Evolutionary conservation across 805 yeast genomes (phyloP).

Genomic region (Metschnikowia kunwiensis): DNA sequence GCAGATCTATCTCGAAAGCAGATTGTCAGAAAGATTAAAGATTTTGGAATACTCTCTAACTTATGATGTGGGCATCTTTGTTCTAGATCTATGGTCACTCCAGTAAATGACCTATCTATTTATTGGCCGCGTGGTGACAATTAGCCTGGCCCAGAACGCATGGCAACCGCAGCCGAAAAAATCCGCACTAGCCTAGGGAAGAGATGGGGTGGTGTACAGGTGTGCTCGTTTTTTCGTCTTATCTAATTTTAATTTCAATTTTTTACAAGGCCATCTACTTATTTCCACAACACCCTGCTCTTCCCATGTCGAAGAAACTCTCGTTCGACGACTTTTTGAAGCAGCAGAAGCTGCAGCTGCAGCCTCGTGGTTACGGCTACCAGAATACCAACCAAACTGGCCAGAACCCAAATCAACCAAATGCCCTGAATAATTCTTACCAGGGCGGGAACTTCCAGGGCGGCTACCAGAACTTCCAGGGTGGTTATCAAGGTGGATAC

Average conservation of each 20-base stretch:
- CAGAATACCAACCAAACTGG: slow-evolving; percentile 1
- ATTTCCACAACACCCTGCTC: background rate
- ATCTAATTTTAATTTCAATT: slow-evolving; percentile 1
- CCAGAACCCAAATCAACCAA: background rate
- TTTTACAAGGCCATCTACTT: slow-evolving; percentile 2
- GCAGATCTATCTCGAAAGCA: no score
- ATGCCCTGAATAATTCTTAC: slow-evolving; percentile 7
- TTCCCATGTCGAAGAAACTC: slow-evolving; percentile 27
- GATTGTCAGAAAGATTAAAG: no score
- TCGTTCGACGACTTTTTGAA: slow-evolving; percentile 54
- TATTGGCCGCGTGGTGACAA: no score
- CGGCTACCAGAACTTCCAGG: slow-evolving; percentile 12
- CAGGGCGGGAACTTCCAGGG: slow-evolving; percentile 15
- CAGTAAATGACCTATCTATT: no score
- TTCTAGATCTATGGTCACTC: no score
- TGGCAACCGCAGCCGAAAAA: no score
- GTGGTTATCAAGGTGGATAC: slow-evolving; percentile 8
- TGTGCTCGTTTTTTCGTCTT: slow-evolving; percentile 8
- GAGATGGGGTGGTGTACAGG: slow-evolving; percentile 12
- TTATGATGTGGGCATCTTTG: no score
- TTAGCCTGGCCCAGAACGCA: no score
- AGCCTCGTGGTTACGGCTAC: slow-evolving; percentile 28
- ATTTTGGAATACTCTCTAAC: no score
- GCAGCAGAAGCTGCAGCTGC: slow-evolving; percentile 36
- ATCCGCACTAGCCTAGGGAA: no score